Evolutionary conservation across 2,329 filamentous ascomycete genomes (phyloP), one percentile per base, ranked within the genome.

Genomic region (Alternaria angustiovoidea): DNA sequence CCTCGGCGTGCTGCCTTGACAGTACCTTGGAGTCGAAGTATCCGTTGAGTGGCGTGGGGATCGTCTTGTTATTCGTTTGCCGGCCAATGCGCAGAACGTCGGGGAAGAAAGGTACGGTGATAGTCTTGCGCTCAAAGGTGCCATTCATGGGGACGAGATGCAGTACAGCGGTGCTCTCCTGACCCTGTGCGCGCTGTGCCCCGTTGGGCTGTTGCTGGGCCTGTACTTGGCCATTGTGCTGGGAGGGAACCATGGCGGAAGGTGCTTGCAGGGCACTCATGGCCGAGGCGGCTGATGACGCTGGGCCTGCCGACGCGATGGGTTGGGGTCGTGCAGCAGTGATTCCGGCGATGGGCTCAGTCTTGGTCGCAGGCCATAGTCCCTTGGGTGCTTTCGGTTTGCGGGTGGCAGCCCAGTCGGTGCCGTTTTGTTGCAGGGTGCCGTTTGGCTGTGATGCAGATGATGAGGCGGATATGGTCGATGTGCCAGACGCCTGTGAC

Each of bases 21-120:
- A 99, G 86, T 26, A 99, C 95, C 80, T 99, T 99, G 52, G 94
- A 98, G 78, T 99, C 95, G 74, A 99, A 99, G 79, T 91, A 99
- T 36, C 95, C 95, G 80, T 99, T 99, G 62, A 89, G 82, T 0
- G 93, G 89, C 0, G 94, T 97, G 0, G 95, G 95, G 12, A 96
- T 87, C 0, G 95, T 98, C 80, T 97, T 98, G 67, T 93, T 92
- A 79, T 99, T 99, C 20, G 95, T 99, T 80, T 99, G 95, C 48
- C 95, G 91, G 44, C 95, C 95, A 74, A 99, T 97, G 64, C 93
- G 89, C 51, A 99, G 84, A 41, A 92, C 91, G n/a, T 98, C 94
- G n/a, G 95, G 95, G 65, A 88, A 91, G 76, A 91, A 97, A 0
- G 95, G 95, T 2, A 99, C 92, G 34, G 87, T 92, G 70, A 99